Base-by-base conservation (phyloP, 1,139 yeast species). In the Protomyces arabidopsidicola region DNA sequence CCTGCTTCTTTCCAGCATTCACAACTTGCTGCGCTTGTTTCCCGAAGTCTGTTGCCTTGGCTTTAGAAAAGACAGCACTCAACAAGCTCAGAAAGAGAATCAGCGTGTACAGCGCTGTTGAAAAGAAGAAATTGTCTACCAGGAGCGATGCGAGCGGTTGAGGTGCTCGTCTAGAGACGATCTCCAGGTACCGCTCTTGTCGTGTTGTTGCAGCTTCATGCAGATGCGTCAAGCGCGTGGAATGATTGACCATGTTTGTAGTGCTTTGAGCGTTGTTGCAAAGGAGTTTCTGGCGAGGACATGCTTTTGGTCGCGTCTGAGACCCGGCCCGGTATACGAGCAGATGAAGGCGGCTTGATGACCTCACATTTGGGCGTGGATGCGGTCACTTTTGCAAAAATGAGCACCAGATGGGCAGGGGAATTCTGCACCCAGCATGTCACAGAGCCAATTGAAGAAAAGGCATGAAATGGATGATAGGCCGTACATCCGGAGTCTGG, bases 131-230 rank as follows among this genome's bases (percentile, higher is more conserved):
- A 50, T 58, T 58, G 52, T 58, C 51, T 22, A 38, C 55, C 10
- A 57, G 18, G 27, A 57, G 45, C 38, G 24, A 22, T 16, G 61
- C 22, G 4, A 57, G 22, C 2, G 38, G 35, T 34, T 35, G 27
- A 3, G 61, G 61, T n/a, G 51, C 22, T 12, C 31, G 31, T 27
- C 39, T 31, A 38, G 35, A 48, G n/a, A 38, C 51, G 31, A 57
- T 18, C 39, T 36, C 42, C 16, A 36, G 14, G 42, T 36, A 58
- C 24, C 56, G 55, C 2, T 52, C 20, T 20, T 58, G 56, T 14
- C 62, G 48, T 14, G 51, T 39, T 24, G 56, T 20, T 16, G 53
- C 62, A n/a, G 62, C 27, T 14, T 52, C 45, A 42, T 58, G 62
- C 27, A 58, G 56, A 18, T 5, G 16, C 12, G 27, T 42, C 48